A percentile compares a stretch with the other conserved stretches of the same genome.
phyloP scores from a whole-genome alignment of 164 flowering plant species.

The Magnolia changhungtana region DNA sequence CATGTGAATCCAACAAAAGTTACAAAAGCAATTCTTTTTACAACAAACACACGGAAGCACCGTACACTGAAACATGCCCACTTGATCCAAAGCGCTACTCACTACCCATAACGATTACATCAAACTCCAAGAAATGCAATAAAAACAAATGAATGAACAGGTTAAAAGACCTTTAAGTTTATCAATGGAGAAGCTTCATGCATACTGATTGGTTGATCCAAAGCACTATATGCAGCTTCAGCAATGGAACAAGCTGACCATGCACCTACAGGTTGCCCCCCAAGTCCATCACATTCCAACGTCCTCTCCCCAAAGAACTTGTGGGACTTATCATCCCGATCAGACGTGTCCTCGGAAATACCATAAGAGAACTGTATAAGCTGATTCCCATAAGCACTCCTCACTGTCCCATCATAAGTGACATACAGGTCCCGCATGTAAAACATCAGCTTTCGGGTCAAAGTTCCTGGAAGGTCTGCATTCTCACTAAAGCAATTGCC shows the following conservation, averaged over 20 bases:
- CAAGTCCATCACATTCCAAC: slow-evolving; percentile 26
- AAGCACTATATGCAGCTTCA: slow-evolving; percentile 93
- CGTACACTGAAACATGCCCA: no score
- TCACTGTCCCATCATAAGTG: slow-evolving; percentile 92
- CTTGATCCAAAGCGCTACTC: no score
- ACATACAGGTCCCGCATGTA: slow-evolving; percentile 71
- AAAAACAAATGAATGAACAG: background rate
- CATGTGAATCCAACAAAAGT: no score
- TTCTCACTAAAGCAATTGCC: slow-evolving; percentile 77
- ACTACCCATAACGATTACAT: no score
- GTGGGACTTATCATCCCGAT: slow-evolving; percentile 1
- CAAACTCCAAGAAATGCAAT: background rate
- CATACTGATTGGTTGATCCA: slow-evolving; percentile 73
- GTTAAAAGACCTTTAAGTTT: slow-evolving; percentile 60
- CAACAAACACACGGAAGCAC: no score
- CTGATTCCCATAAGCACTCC: slow-evolving; percentile 81
- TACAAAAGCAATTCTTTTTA: no score
- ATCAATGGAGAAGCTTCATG: slow-evolving; percentile 71
- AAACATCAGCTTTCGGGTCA: slow-evolving; percentile 72
- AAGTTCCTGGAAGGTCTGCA: slow-evolving; percentile 89
- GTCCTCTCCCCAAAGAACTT: slow-evolving; percentile 1
- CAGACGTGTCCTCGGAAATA: slow-evolving; percentile 14
- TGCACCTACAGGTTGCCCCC: slow-evolving; percentile 84
- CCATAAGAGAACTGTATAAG: slow-evolving; percentile 68
- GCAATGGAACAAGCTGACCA: slow-evolving; percentile 81